Percentiles rank a stretch among this genome's conserved stretches.
phyloP scores from a whole-genome alignment of 1,139 yeast species.

The Suhomyces maxii region DNA sequence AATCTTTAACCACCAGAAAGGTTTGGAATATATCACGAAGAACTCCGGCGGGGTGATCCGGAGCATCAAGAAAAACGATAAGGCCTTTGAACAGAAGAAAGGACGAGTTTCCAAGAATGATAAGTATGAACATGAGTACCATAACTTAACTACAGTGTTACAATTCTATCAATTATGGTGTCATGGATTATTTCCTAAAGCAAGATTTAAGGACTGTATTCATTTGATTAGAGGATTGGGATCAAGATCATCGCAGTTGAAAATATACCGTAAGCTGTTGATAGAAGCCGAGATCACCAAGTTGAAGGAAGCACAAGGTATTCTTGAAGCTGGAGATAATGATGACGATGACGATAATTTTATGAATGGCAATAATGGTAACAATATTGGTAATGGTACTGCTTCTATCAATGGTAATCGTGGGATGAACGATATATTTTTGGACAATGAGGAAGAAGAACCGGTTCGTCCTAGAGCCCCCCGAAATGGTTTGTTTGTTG shows the following conservation, averaged over 20 bases:
- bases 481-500: slow-evolving; percentile 29
- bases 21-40: slow-evolving; percentile 47
- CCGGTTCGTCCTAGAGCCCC: slow-evolving; percentile 23
- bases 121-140: slow-evolving; percentile 42
- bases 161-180: slow-evolving; percentile 84
- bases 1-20: slow-evolving; percentile 44
- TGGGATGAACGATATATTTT: slow-evolving; percentile 1
- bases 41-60: slow-evolving; percentile 37
- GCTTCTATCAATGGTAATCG: slow-evolving; percentile 2
- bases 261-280: slow-evolving; percentile 37
- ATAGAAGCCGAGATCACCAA: slow-evolving; percentile 37
- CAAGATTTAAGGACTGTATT: slow-evolving; percentile 66
- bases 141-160: slow-evolving; percentile 47
- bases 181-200: slow-evolving; percentile 75
- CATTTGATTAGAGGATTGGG: slow-evolving; percentile 36
- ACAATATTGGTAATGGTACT: neutral
- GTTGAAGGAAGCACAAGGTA: slow-evolving; percentile 33
- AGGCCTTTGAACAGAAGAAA: slow-evolving; percentile 19
- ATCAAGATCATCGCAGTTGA: slow-evolving; percentile 33
- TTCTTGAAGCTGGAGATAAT: slow-evolving; percentile 19
- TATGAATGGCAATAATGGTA: neutral
- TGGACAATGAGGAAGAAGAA: slow-evolving; percentile 16
- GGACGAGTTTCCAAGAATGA: slow-evolving; percentile 16
- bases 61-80: slow-evolving; percentile 31
- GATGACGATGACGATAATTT: slow-evolving; percentile 11